Percentiles rank a stretch among this genome's conserved stretches.
Evolutionary conservation across 2,329 filamentous ascomycete species (phyloP).

Genomic region (Ophiostoma angusticollis): DNA sequence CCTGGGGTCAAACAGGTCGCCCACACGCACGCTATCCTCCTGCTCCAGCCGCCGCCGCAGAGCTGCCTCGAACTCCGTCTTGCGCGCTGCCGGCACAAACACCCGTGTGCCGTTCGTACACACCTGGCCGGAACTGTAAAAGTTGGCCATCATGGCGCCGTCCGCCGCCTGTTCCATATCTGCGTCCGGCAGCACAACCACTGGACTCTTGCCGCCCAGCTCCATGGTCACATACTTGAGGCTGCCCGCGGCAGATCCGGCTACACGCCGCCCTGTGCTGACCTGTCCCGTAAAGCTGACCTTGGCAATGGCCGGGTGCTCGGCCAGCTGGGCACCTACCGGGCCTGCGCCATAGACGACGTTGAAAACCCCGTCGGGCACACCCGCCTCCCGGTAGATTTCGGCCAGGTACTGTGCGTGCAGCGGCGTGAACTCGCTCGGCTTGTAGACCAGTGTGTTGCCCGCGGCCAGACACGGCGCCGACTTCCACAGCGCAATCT

Average conservation of each 20-base stretch:
- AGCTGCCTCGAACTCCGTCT: conserved; percentile 27
- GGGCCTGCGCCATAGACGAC: conserved; percentile 28
- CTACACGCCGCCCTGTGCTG: conserved; percentile 51
- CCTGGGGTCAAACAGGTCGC: conserved; percentile 54
- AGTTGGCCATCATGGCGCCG: conserved; percentile 87
- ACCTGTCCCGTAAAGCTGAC: conserved; percentile 60
- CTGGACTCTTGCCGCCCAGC: conserved; percentile 53
- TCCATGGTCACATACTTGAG: conserved; percentile 59
- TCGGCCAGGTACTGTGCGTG: conserved; percentile 23
- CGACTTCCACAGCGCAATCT: conserved; percentile 26
- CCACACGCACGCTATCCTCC: conserved; percentile 59
- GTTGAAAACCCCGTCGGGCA: conserved; percentile 31
- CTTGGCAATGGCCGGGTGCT: conserved; percentile 37
- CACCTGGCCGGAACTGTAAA: conserved; percentile 81
- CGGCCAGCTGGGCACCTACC: conserved; percentile 13
- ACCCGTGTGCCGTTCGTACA: conserved; percentile 89
- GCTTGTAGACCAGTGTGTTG: conserved; percentile 32
- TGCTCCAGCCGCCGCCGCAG: conserved; percentile 58
- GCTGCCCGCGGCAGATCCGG: conserved; percentile 46
- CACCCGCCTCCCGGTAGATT: conserved; percentile 28
- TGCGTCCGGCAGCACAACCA: conserved; percentile 65
- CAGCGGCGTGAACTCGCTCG: conserved; percentile 30
- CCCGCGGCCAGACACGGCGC: conserved; percentile 31
- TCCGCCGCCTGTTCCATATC: conserved; percentile 71
- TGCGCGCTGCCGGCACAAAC: conserved; percentile 58